A percentile compares a stretch with the other conserved stretches of the same genome.
These are phyloP conservation scores for Albatrellus ellisii DNA, from an alignment of 768 basidiomycete genomes.

Conservation along the genomic window DNA sequence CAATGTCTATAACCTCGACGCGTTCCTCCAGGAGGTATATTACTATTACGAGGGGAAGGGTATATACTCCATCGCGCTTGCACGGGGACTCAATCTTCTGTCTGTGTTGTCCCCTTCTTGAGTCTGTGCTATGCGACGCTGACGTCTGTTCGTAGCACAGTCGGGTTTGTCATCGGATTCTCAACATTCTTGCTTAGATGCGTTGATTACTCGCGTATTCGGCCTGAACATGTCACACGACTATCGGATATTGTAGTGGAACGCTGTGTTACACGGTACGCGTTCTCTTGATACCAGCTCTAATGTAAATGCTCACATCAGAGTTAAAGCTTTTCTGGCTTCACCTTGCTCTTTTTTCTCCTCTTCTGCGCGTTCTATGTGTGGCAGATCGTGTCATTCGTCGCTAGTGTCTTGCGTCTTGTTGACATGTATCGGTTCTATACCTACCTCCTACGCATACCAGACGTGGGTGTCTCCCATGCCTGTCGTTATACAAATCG, in stretches of 20 bases:
- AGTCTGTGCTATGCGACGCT: slow-evolving; percentile 9
- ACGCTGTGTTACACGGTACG: slow-evolving; percentile 76
- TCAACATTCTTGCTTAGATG: slow-evolving; percentile 94
- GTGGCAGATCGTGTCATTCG: slow-evolving; percentile 79
- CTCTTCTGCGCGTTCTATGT: slow-evolving; percentile 79
- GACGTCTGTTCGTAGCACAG: slow-evolving; percentile 49
- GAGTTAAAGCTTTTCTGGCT: slow-evolving; percentile 61
- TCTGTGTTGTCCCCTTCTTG: slow-evolving; percentile 31
- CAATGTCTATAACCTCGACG: slow-evolving; percentile 94
- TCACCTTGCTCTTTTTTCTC: slow-evolving; percentile 73
- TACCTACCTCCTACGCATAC: slow-evolving; percentile 84
- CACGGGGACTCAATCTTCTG: slow-evolving; percentile 89
- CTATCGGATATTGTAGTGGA: slow-evolving; percentile 75
- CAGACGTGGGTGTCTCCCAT: slow-evolving; percentile 51
- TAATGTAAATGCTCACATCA: no score
- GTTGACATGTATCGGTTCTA: slow-evolving; percentile 95
- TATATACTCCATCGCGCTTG: slow-evolving; percentile 87
- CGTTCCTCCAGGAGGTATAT: slow-evolving; percentile 91
- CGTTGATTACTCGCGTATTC: slow-evolving; percentile 80
- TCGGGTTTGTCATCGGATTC: slow-evolving; percentile 97
- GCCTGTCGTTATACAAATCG: slow-evolving; percentile 8
- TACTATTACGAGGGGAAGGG: slow-evolving; percentile 95
- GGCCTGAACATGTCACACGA: slow-evolving; percentile 47
- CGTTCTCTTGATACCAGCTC: slow-evolving; percentile 3
- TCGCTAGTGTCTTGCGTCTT: slow-evolving; percentile 60